Evolutionary conservation across 2,329 filamentous ascomycete species (phyloP).

Genomic region (Penicillium janthinellum): DNA sequence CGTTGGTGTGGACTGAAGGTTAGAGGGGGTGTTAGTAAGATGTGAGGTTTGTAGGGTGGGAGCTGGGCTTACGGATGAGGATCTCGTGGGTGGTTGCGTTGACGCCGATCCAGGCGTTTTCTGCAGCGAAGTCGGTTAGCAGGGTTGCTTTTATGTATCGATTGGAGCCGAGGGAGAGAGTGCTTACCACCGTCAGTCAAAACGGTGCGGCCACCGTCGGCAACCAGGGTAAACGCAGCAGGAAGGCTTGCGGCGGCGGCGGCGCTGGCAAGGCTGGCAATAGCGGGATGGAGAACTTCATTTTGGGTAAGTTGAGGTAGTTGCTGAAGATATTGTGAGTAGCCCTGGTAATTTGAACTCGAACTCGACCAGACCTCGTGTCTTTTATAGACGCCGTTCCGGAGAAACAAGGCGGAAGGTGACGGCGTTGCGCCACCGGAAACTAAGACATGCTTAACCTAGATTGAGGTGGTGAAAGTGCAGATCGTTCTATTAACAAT

Average conservation of each 20-base stretch:
- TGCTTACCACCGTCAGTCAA: slow-evolving; percentile 28
- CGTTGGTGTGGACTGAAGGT: slow-evolving; percentile 23
- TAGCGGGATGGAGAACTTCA: slow-evolving; percentile 32
- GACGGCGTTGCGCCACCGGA: neutral
- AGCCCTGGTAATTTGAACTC: too few species aligned
- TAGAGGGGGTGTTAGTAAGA: neutral
- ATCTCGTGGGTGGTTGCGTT: slow-evolving; percentile 26
- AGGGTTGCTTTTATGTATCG: neutral
- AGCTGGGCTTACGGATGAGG: slow-evolving; percentile 29
- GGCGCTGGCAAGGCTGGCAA: slow-evolving; percentile 26
- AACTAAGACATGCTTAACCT: slow-evolving; percentile 5
- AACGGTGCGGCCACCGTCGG: slow-evolving; percentile 30
- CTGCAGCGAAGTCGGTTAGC: slow-evolving; percentile 3
- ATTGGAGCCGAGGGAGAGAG: too few species aligned
- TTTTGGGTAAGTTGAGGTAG: slow-evolving; percentile 14
- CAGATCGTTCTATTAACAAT: slow-evolving; percentile 5
- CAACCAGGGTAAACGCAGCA: slow-evolving; percentile 31
- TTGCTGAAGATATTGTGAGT: neutral
- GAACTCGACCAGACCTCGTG: too few species aligned
- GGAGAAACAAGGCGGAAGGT: neutral
- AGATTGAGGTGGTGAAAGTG: neutral
- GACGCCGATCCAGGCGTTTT: slow-evolving; percentile 26
- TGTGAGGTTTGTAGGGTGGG: neutral
- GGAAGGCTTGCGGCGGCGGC: slow-evolving; percentile 27
- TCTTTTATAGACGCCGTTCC: neutral